Evolutionary conservation across 805 yeast species (phyloP).

Genomic region (Millerago galiae): DNA sequence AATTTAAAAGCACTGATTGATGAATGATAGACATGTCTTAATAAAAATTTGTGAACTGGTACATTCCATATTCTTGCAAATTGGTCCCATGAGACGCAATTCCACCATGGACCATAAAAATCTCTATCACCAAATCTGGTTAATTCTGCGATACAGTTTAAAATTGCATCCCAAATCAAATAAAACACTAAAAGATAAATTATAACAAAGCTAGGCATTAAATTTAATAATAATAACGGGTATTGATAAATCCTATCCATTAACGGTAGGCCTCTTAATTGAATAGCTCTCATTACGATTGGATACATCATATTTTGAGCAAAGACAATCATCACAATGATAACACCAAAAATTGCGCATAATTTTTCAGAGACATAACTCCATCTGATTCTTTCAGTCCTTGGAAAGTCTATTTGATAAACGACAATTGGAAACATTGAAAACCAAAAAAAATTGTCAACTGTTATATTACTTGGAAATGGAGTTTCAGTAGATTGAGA

Average conservation of each 20-base stretch:
- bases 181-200: slow-evolving; percentile 77
- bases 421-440: slow-evolving; percentile 88
- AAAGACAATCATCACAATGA: slow-evolving; percentile 70
- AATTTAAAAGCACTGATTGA: slow-evolving; percentile 71
- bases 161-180: slow-evolving; percentile 91
- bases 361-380: slow-evolving; percentile 60
- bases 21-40: slow-evolving; percentile 92
- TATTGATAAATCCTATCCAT: slow-evolving; percentile 38
- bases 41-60: slow-evolving; percentile 84
- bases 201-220: slow-evolving; percentile 73
- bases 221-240: slow-evolving; percentile 58
- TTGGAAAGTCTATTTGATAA: slow-evolving; percentile 76
- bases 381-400: slow-evolving; percentile 67
- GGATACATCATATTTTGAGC: slow-evolving; percentile 78
- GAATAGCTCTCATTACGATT: slow-evolving; percentile 51
- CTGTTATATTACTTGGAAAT: slow-evolving; percentile 72
- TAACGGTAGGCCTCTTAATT: slow-evolving; percentile 45
- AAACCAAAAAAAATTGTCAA: slow-evolving; percentile 63
- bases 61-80: slow-evolving; percentile 92
- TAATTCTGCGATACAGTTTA: slow-evolving; percentile 85
- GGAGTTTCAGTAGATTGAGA: slow-evolving; percentile 39
- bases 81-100: slow-evolving; percentile 87
- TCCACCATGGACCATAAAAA: slow-evolving; percentile 98
- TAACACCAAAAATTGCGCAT: slow-evolving; percentile 81
- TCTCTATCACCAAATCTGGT: slow-evolving; percentile 84